Conservation (phyloP, 1,284 basidiomycete genomes). For the Wallemia hederae region DNA sequence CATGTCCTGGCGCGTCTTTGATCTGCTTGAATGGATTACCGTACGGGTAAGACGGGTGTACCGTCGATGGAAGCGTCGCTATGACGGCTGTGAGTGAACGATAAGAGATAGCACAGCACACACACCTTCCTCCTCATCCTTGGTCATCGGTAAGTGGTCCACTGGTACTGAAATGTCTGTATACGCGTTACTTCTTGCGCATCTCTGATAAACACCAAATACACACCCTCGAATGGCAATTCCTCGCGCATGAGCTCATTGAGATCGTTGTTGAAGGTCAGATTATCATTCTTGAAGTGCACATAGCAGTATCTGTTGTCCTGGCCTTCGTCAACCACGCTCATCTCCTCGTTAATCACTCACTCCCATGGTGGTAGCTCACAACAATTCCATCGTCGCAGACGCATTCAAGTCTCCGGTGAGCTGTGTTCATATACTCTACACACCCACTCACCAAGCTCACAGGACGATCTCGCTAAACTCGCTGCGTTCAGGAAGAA, state of each 20-base stretch:
- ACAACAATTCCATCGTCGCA: neutral
- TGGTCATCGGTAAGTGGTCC: constrained; percentile 10
- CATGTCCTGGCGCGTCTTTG: too few species aligned
- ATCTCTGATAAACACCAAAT: neutral
- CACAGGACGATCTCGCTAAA: constrained; percentile 79
- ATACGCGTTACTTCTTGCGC: neutral
- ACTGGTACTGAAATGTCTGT: constrained; percentile 10
- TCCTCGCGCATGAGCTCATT: constrained; percentile 5
- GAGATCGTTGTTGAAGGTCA: constrained; percentile 3
- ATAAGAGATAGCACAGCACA: neutral
- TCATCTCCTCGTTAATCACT: neutral
- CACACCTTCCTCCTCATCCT: constrained; percentile 11
- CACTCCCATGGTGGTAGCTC: neutral
- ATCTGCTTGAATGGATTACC: constrained; percentile 10
- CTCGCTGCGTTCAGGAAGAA: constrained; percentile 70
- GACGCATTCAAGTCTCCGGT: neutral
- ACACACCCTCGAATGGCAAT: constrained; percentile 7
- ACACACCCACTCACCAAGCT: constrained; percentile 25
- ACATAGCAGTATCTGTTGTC: constrained; percentile 8
- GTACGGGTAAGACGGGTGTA: constrained; percentile 12
- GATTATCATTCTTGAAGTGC: constrained; percentile 1
- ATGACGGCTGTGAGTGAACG: neutral
- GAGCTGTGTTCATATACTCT: neutral
- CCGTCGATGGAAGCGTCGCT: constrained; percentile 9
- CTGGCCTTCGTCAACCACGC: constrained; percentile 1